Base-by-base conservation (phyloP, 108 stramenopile genomes). In the Cyclotella atomus region DNA sequence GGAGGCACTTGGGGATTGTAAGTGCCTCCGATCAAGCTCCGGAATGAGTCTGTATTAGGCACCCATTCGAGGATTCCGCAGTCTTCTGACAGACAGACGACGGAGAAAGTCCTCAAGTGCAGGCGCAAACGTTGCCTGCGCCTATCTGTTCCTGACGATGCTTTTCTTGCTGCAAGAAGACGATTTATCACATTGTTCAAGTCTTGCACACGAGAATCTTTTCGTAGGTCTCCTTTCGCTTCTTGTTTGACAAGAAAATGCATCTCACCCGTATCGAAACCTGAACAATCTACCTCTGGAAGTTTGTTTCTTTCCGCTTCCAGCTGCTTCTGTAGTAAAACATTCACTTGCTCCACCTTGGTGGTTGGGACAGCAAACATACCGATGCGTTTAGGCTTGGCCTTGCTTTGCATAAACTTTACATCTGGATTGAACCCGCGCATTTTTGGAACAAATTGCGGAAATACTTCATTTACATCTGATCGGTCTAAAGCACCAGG, bases 11-110 rank as follows among this genome's bases (percentile, higher is more conserved):
- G 91, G 10, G 92, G 88, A 71, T 92, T 95, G 84, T 94, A 97
- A 2, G 95, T 83, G 15, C 50, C 49, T 27, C 70, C 59, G 6
- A 98, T 83, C n/a, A 93, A 68, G 46, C 84, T 81, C 14, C 97
- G 89, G 60, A 99, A 59, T 3, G 93, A 86, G 38, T 85, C 79
- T 8, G 98, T 97, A 61, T 95, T 83, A 16, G 92, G 87, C 12
- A 98, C 98, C 99, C 99, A 99, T 76, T 99, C 99, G 15, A 99
- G 70, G 53, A 99, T 88, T 2, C 99, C 98, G 73, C 95, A 97
- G 55, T 98, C 97, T 83, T 99, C 99, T 44, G 95, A 92, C 23
- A 99, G 87, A 68, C 97, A 98, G 0, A 97, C 91, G 19, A 99
- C 99, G 15, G 97, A 89, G 77, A 96, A 99, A 9, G 99, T 99